Conservation (phyloP, 495 filamentous ascomycete species). For the Echria macrotheca region DNA sequence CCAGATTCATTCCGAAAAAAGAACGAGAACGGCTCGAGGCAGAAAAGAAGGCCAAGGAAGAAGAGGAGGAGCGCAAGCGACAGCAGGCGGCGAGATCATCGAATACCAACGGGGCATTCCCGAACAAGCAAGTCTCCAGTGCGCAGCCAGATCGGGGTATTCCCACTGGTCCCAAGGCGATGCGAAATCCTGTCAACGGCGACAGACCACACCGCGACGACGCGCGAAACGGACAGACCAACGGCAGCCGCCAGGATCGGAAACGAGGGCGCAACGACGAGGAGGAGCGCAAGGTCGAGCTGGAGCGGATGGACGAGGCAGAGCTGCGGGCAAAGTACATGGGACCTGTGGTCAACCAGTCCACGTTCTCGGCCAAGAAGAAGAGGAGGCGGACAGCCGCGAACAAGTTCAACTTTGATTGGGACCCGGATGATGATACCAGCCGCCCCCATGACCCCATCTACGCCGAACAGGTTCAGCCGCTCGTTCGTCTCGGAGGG, state of each 20-base stretch:
- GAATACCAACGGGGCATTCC: conserved; percentile 18
- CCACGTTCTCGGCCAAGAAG: conserved; percentile 93
- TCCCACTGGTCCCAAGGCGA: conserved; percentile 76
- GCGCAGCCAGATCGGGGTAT: conserved; percentile 33
- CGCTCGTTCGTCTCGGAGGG: conserved; percentile 67
- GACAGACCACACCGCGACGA: no score
- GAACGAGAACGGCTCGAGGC: conserved; percentile 80
- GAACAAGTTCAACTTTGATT: conserved; percentile 99
- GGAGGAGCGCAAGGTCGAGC: conserved; percentile 45
- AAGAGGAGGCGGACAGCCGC: conserved; percentile 90
- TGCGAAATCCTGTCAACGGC: no score
- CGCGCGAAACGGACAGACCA: conserved; percentile 44
- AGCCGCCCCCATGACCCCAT: conserved; percentile 84
- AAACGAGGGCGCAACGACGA: conserved; percentile 25
- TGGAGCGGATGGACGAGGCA: conserved; percentile 70
- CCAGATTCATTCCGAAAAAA: conserved; percentile 87
- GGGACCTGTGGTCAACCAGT: conserved; percentile 81
- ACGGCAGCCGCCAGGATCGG: conserved; percentile 17
- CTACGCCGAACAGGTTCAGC: conserved; percentile 67
- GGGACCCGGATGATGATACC: conserved; percentile 95
- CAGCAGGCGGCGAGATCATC: background rate
- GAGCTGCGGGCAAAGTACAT: conserved; percentile 83
- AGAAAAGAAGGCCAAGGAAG: conserved; percentile 66
- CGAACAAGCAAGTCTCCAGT: conserved; percentile 10
- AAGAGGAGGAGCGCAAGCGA: conserved; percentile 25